A percentile compares a stretch with the other conserved stretches of the same genome.
Conservation (phyloP, 306 rosid genomes). For the Sindora glabra region DNA sequence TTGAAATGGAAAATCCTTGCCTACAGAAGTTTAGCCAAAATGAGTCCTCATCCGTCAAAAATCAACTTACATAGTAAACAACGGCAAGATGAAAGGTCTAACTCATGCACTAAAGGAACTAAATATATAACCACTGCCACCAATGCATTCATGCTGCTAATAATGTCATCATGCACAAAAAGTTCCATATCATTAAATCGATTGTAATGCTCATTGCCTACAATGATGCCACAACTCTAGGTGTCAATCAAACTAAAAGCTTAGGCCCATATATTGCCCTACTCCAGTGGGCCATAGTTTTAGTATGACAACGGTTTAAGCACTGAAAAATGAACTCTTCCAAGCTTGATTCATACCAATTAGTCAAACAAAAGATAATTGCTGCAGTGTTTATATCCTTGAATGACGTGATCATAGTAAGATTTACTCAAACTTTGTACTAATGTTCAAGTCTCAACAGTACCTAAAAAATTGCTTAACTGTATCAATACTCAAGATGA, state of each 20-base stretch:
- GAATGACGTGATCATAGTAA: too few species aligned
- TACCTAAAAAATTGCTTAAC: neutral
- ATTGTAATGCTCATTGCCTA: too few species aligned
- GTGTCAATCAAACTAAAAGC: neutral
- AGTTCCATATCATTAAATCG: neutral
- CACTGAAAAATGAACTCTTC: neutral
- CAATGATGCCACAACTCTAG: neutral
- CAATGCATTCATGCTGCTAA: neutral
- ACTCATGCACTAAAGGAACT: neutral
- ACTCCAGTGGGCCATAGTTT: neutral
- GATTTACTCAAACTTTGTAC: neutral
- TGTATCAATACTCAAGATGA: neutral
- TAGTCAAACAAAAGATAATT: neutral
- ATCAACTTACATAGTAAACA: neutral
- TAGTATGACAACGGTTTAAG: neutral
- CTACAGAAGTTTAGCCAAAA: conserved; percentile 26
- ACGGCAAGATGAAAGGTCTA: neutral
- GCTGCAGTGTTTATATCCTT: neutral
- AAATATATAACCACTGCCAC: neutral
- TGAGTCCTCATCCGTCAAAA: neutral
- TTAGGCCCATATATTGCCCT: neutral
- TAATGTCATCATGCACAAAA: neutral
- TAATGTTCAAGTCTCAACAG: neutral
- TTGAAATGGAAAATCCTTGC: conserved; percentile 50
- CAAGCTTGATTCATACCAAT: neutral